phyloP scores from a whole-genome alignment of 2,329 filamentous ascomycete species.

The Hypoxylon sp. region DNA sequence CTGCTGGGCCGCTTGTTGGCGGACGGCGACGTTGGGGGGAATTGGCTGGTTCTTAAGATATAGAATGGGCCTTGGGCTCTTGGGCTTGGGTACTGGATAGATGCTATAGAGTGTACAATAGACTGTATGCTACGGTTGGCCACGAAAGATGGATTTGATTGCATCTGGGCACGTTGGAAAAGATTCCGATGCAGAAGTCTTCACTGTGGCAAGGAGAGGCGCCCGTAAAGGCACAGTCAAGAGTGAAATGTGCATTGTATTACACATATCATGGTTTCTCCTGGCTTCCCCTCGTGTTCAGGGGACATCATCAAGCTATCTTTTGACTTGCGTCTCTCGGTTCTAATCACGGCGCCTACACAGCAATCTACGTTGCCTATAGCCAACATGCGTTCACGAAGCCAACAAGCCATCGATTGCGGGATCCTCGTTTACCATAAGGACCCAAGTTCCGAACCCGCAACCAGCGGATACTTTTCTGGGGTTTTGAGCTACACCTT shows the following conservation, averaged over 20 bases:
- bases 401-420: not conserved
- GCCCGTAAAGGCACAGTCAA: not conserved
- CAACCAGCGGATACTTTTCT: not conserved
- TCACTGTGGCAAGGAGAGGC: too few relatives aligned
- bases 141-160: not conserved
- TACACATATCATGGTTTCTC: not conserved
- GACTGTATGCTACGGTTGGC: not conserved
- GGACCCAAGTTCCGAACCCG: not conserved
- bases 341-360: slow-evolving; percentile 28
- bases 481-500: not conserved
- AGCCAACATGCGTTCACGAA: slow-evolving; percentile 5
- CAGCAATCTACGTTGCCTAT: slow-evolving; percentile 20
- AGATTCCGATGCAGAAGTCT: too few relatives aligned
- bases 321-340: slow-evolving; percentile 25
- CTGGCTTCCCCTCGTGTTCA: not conserved
- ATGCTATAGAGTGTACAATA: not conserved
- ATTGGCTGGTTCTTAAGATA: slow-evolving; percentile 48
- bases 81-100: not conserved
- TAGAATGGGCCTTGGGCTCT: slow-evolving; percentile 29
- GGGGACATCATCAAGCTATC: not conserved
- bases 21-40: slow-evolving; percentile 35
- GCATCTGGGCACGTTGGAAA: not conserved
- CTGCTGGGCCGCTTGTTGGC: slow-evolving; percentile 68
- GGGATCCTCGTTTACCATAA: not conserved
- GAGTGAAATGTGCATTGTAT: not conserved